Percentiles rank a stretch among this genome's conserved stretches.
Conservation (phyloP, 768 basidiomycete genomes). For the Mycena galericulata region DNA sequence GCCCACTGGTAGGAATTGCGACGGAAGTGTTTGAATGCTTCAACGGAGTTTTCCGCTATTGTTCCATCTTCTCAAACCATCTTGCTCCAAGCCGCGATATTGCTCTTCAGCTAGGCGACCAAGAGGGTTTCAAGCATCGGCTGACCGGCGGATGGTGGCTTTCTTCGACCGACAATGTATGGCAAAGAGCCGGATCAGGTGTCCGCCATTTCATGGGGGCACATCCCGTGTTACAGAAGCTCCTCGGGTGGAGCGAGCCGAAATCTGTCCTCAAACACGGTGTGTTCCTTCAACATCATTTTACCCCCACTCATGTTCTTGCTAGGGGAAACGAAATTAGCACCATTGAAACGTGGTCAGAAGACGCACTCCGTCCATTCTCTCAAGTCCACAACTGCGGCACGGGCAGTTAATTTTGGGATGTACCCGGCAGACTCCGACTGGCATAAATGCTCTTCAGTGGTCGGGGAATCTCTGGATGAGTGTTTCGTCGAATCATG, state of each 20-base stretch:
- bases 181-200: background rate
- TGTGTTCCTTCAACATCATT: no score
- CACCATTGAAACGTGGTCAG: no score
- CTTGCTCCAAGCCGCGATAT: slow-evolving; percentile 8
- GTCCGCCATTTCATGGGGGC: background rate
- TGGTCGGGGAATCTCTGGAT: no score
- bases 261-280: no score
- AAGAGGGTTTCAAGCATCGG: slow-evolving; percentile 2
- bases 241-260: background rate
- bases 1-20: background rate
- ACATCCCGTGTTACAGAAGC: background rate
- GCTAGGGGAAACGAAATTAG: no score
- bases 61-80: slow-evolving; percentile 6
- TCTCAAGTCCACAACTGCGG: no score
- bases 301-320: no score
- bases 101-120: background rate
- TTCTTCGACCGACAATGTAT: background rate
- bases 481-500: no score
- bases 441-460: no score
- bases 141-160: slow-evolving; percentile 1
- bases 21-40: slow-evolving; percentile 1
- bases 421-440: no score
- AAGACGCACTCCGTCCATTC: no score
- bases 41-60: slow-evolving; percentile 5
- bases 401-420: no score